Evolutionary conservation across 805 yeast genomes (phyloP).

Genomic region (Debaryomyces hansenii): DNA sequence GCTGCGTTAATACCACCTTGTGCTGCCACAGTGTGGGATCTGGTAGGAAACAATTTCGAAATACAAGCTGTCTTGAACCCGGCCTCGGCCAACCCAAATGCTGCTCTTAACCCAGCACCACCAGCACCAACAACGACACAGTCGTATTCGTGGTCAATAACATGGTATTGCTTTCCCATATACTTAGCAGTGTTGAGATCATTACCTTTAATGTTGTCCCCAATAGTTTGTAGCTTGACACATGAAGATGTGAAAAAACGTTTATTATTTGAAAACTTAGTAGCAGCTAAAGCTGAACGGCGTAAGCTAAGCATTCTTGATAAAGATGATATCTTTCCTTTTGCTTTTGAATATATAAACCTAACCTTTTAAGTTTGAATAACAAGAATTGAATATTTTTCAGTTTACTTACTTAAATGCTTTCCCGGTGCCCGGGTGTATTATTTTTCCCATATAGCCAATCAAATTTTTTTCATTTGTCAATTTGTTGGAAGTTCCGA

Average conservation of each 20-base stretch:
- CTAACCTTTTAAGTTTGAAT: neutral
- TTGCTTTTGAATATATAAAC: neutral
- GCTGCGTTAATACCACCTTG: conserved; percentile 99
- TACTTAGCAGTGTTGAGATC: conserved; percentile 43
- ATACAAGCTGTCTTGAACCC: conserved; percentile 98
- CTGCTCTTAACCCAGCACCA: conserved; percentile 98
- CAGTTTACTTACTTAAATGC: neutral
- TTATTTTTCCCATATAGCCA: neutral
- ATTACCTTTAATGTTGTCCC: conserved; percentile 36
- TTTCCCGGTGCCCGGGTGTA: conserved; percentile 6
- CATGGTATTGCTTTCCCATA: conserved; percentile 70
- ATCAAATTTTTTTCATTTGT: conserved; percentile 3
- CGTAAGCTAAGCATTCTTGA: conserved; percentile 10
- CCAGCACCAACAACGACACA: conserved; percentile 98
- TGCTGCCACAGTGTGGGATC: conserved; percentile 98
- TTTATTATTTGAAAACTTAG: conserved; percentile 6
- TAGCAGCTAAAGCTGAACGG: conserved; percentile 10
- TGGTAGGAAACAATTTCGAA: conserved; percentile 94
- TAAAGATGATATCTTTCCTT: neutral
- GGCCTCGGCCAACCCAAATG: conserved; percentile 95
- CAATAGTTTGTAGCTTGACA: conserved; percentile 33
- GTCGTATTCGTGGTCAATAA: conserved; percentile 97
- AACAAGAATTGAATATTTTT: neutral
- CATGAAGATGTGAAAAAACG: conserved; percentile 28
- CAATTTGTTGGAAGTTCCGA: neutral